Evolutionary conservation across 2,329 filamentous ascomycete species (phyloP).

Genomic region (Microdochium trichocladiopsis): DNA sequence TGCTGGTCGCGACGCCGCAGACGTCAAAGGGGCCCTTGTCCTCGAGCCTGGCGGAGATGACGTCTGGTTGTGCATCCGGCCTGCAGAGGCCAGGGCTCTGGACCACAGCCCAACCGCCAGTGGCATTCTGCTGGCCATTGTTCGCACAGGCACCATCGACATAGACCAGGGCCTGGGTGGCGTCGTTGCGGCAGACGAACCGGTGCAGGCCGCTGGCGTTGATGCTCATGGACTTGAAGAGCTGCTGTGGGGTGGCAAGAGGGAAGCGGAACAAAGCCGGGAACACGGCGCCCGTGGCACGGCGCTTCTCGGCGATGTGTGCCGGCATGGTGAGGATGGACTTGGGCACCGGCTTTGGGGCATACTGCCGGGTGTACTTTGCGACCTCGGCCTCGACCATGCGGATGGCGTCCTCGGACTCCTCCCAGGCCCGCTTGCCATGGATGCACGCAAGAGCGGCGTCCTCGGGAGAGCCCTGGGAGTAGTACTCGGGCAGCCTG

Average conservation of each 20-base stretch:
- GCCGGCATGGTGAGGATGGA: neutral
- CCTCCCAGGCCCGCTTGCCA: neutral
- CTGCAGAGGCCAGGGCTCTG: neutral
- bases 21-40: slow-evolving; percentile 26
- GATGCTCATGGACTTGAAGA: neutral
- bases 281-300: neutral
- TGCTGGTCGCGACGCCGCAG: slow-evolving; percentile 29
- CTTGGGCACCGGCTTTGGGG: neutral
- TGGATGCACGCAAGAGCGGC: neutral
- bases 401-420: neutral
- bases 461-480: neutral
- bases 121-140: neutral
- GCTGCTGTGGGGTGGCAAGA: neutral
- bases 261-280: neutral
- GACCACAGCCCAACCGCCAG: neutral
- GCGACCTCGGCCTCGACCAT: neutral
- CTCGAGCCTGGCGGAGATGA: slow-evolving; percentile 26
- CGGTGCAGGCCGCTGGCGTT: neutral
- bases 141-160: neutral
- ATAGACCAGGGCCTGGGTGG: neutral
- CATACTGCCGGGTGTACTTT: neutral
- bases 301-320: neutral
- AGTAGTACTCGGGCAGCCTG: neutral
- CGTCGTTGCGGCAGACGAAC: neutral
- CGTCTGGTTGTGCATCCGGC: neutral